Evolutionary conservation across 169 alveolate genomes (phyloP).

Genomic region (Theileria orientalis): DNA sequence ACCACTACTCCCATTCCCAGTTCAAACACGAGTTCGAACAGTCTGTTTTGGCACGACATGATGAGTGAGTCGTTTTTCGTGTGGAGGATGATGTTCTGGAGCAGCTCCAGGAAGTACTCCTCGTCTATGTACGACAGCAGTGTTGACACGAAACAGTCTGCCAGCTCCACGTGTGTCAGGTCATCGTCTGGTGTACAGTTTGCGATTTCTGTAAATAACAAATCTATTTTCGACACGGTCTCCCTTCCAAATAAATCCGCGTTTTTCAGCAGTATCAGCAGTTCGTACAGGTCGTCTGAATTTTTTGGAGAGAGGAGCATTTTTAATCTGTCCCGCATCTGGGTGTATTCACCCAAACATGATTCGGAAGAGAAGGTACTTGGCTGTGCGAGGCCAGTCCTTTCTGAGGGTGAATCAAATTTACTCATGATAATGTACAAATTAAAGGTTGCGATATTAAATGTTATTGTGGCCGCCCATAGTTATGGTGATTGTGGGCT

Average conservation of each 20-base stretch:
- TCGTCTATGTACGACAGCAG: conserved; percentile 24
- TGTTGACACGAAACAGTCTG: conserved; percentile 35
- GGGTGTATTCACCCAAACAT: conserved; percentile 14
- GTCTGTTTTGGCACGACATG: conserved; percentile 18
- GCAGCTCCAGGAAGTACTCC: conserved; percentile 3
- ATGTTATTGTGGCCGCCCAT: conserved; percentile 5
- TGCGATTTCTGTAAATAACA: conserved; percentile 23
- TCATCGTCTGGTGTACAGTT: conserved; percentile 19
- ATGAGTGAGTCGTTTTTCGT: conserved; percentile 1
- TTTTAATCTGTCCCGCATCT: conserved; percentile 16
- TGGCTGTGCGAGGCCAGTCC: conserved; percentile 1
- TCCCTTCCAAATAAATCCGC: conserved; percentile 11
- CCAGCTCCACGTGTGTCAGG: conserved; percentile 21
- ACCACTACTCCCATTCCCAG: conserved; percentile 22
- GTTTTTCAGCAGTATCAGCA: conserved; percentile 9
- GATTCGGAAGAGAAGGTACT: conserved; percentile 17
- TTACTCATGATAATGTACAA: conserved; percentile 21
- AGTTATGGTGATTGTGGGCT: conserved; percentile 6
- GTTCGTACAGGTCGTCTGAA: conserved; percentile 21
- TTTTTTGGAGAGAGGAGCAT: conserved; percentile 28
- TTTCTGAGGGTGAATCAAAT: conserved; percentile 23
- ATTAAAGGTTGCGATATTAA: conserved; percentile 17
- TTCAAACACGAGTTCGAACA: conserved; percentile 46
- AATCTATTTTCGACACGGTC: conserved; percentile 14
- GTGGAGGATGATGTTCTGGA: conserved; percentile 15